Percentiles rank a stretch among this genome's conserved stretches.
Conservation (phyloP, 176 grass and related monocot species). For the Phragmites australis region DNA sequence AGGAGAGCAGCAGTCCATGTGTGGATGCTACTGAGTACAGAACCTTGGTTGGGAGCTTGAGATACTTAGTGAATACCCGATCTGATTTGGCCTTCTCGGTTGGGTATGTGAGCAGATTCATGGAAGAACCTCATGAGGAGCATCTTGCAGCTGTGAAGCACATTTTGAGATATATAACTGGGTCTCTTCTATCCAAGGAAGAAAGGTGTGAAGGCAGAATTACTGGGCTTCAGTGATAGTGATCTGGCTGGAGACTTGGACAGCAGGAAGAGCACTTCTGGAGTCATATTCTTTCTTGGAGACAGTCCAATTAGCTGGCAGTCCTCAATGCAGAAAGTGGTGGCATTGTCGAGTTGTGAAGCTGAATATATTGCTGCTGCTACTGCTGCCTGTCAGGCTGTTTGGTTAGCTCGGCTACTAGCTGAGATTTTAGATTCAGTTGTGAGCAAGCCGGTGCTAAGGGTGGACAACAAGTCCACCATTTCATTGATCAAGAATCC, state of each 20-base stretch:
- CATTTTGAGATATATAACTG: not conserved
- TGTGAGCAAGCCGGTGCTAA: too few relatives aligned
- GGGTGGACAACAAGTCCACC: too few relatives aligned
- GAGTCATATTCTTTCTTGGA: too few relatives aligned
- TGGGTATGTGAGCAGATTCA: not conserved
- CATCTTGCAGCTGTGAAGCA: not conserved
- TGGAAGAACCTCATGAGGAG: not conserved
- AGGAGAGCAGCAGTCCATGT: too few relatives aligned
- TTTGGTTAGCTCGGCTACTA: not conserved
- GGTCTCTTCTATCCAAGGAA: not conserved
- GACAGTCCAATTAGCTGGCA: too few relatives aligned
- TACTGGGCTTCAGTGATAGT: too few relatives aligned
- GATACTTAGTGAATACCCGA: not conserved
- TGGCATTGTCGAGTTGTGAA: not conserved
- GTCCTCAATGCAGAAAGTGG: not conserved
- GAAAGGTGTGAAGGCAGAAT: too few relatives aligned
- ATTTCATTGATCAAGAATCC: too few relatives aligned
- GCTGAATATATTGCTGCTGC: not conserved
- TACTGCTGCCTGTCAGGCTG: not conserved
- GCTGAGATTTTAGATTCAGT: not conserved
- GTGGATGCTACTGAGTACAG: too few relatives aligned
- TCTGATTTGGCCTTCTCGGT: not conserved
- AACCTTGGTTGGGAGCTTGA: not conserved
- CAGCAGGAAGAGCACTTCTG: too few relatives aligned
- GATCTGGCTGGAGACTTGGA: too few relatives aligned